phyloP scores from a whole-genome alignment of 2,329 filamentous ascomycete genomes.

The Fusarium globosum region DNA sequence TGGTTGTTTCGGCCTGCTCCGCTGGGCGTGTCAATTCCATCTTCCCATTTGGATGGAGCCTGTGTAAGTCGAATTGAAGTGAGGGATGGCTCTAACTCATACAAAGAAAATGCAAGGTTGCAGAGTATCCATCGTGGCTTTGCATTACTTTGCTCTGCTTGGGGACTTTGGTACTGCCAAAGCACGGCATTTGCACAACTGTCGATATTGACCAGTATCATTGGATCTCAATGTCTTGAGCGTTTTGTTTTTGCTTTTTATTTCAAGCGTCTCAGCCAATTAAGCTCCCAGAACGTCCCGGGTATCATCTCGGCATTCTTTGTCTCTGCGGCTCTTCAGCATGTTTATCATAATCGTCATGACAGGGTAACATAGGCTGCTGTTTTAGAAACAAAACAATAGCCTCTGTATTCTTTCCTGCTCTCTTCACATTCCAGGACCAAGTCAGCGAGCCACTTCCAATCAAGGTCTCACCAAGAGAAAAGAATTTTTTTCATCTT shows the following conservation, averaged over 20 bases:
- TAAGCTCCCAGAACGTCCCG: background rate
- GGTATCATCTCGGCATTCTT: conserved; percentile 14
- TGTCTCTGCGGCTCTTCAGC: conserved; percentile 22
- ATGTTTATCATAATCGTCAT: conserved; percentile 23
- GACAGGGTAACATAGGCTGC: conserved; percentile 15
- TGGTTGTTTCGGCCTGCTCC: conserved; percentile 22
- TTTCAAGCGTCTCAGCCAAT: conserved; percentile 3
- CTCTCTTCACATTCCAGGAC: conserved; percentile 26
- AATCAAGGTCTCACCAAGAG: conserved; percentile 25
- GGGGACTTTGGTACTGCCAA: background rate
- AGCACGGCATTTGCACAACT: conserved; percentile 32
- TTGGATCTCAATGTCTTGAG: conserved; percentile 2
- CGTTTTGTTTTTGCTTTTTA: conserved; percentile 12
- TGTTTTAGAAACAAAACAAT: conserved; percentile 27
- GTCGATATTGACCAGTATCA: conserved; percentile 7
- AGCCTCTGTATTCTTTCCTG: background rate
- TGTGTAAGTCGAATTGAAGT: conserved; percentile 8
- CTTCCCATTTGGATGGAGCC: background rate
- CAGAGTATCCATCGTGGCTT: conserved; percentile 25
- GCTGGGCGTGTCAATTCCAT: conserved; percentile 3
- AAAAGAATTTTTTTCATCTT: background rate
- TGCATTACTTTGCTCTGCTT: background rate
- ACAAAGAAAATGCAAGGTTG: conserved; percentile 5
- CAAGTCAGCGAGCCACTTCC: conserved; percentile 21
- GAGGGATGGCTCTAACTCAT: background rate